Base-by-base conservation (phyloP, 2,329 filamentous ascomycete species). In the Beauveria brongniartii region DNA sequence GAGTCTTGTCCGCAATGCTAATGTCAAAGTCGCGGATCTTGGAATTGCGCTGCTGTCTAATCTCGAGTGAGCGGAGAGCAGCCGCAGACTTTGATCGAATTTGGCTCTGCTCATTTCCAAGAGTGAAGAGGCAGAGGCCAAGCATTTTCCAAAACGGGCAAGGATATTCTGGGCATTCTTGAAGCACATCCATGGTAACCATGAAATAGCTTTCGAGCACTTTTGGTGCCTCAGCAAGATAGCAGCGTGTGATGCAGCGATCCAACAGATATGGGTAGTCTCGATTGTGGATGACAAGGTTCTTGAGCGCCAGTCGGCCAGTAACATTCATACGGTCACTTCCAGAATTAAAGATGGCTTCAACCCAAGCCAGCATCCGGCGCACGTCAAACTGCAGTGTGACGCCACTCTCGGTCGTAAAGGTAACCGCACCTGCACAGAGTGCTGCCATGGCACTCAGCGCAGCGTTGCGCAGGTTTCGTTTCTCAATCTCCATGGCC, bases 1-100 rank as follows among this genome's bases (percentile, higher is more conserved):
- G 96, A 0, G 95, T 99, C 75, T 97, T 97, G 75, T 99, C 95
- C 0, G 93, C 95, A 62, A 99, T 94, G 71, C 92, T 97, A 68
- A 99, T 97, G 69, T 99, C 94, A 62, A 97, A 95, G 71, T 99
- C 94, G 70, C 96, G 91, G 7, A 99, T 86, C 70, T 95, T 95
- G 1, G 93, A 96, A 65, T 86, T 94, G 65, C 90, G 79, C 3
- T 75, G 75, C 65, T 94, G 90, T 26, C 91, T 85, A 65, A 92
- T 86, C 73, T 97, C 94, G 1, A 97, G 78, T 0, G 86, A 86
- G 46, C 92, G 84, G 14, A 99, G 79, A 37, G 97, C 79, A 54
- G 87, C 85, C 1, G 90, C 90, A 1, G 94, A 94, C 72, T 95
- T 95, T 68, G 91, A 92, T 47, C 94, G 82, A 48, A 97, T 91